Percentiles rank a stretch among this genome's conserved stretches.
Evolutionary conservation across 2,329 filamentous ascomycete species (phyloP).

Genomic region (Colletotrichum neosansevieriae): DNA sequence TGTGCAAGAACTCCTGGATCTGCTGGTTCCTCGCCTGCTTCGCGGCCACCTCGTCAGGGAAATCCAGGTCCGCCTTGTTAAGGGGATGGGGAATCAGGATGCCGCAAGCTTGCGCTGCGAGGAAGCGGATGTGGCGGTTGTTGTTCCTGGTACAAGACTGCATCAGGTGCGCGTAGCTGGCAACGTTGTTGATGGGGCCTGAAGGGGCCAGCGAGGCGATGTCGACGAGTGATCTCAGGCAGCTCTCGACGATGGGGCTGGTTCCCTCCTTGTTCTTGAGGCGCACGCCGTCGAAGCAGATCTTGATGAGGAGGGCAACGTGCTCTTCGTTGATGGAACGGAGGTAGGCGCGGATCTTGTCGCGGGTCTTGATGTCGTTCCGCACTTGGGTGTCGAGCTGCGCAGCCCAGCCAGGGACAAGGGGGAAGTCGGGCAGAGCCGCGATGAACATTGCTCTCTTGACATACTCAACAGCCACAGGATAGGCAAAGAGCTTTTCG

Average conservation of each 20-base stretch:
- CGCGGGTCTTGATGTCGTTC: conserved; percentile 75
- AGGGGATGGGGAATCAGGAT: conserved; percentile 78
- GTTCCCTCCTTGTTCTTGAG: conserved; percentile 49
- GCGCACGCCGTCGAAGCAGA: conserved; percentile 69
- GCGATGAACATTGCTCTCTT: conserved; percentile 64
- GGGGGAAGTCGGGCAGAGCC: conserved; percentile 62
- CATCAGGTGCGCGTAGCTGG: conserved; percentile 63
- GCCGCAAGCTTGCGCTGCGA: conserved; percentile 79
- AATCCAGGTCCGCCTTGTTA: conserved; percentile 47
- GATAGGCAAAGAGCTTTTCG: conserved; percentile 67
- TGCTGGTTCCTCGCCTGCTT: conserved; percentile 32
- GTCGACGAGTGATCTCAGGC: conserved; percentile 65
- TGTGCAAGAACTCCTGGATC: conserved; percentile 27
- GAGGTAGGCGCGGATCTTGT: conserved; percentile 68
- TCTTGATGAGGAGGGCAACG: conserved; percentile 61
- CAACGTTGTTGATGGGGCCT: conserved; percentile 61
- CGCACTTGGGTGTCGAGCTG: conserved; percentile 80
- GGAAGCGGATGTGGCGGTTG: conserved; percentile 73
- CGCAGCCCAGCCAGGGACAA: conserved; percentile 87
- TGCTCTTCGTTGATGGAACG: conserved; percentile 52
- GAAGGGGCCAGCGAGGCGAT: conserved; percentile 65
- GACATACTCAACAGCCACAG: conserved; percentile 78
- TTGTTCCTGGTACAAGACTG: conserved; percentile 74
- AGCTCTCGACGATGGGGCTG: conserved; percentile 58
- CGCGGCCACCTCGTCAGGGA: conserved; percentile 52